These are phyloP conservation scores for Lolium multiflorum DNA, from an alignment of 176 grass and related monocot genomes.

Conservation along the genomic window DNA sequence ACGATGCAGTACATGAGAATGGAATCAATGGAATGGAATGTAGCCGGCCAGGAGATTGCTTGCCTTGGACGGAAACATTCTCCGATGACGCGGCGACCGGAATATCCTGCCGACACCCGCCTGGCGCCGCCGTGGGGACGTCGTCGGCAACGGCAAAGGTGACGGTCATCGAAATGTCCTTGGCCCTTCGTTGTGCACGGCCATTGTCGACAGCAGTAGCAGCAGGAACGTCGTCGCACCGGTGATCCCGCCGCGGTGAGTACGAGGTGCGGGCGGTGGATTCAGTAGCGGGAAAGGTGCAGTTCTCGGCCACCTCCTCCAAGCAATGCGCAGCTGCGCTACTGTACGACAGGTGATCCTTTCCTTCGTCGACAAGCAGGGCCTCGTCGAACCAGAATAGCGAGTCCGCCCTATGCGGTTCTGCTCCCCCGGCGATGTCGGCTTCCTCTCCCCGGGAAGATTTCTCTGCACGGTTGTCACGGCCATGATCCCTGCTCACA, in stretches of 20 bases:
- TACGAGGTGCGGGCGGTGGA: constrained; percentile 37
- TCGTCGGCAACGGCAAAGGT: not conserved
- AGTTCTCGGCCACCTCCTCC: constrained; percentile 39
- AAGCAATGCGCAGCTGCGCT: constrained; percentile 37
- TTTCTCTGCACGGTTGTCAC: not conserved
- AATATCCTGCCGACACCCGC: not conserved
- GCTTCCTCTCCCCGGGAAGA: not conserved
- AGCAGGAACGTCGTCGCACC: not conserved
- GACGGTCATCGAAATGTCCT: not conserved
- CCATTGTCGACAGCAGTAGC: not conserved
- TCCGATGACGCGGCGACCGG: constrained; percentile 2
- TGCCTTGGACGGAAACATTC: constrained; percentile 47
- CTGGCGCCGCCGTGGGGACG: not conserved
- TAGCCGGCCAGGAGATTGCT: constrained; percentile 31
- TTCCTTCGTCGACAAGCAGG: constrained; percentile 62
- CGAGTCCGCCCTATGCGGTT: not conserved
- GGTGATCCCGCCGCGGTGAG: not conserved
- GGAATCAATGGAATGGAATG: not conserved
- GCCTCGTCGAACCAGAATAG: constrained; percentile 82
- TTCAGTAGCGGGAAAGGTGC: constrained; percentile 41
- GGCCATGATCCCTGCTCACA: constrained; percentile 18
- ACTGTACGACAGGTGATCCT: constrained; percentile 49
- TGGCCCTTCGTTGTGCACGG: not conserved
- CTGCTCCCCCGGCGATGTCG: constrained; percentile 18
- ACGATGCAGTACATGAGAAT: not conserved